Evolutionary conservation across 1,284 basidiomycete species (phyloP).

Genomic region (Ustilago loliicola): DNA sequence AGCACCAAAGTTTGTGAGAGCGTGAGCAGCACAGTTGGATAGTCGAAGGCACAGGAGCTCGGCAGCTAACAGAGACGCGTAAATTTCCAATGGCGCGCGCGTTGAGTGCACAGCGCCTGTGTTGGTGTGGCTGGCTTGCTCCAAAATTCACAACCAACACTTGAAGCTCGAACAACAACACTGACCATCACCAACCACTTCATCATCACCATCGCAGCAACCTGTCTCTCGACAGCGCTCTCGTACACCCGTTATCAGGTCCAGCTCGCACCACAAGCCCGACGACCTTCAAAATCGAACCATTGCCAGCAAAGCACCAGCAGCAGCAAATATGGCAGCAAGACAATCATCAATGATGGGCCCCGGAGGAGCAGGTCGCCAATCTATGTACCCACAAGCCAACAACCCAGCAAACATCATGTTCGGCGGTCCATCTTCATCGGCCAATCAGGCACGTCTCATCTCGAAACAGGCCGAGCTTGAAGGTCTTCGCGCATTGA

Average conservation of each 20-base stretch:
- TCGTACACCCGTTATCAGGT: too few relatives aligned
- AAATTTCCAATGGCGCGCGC: slow-evolving; percentile 25
- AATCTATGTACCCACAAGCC: slow-evolving; percentile 48
- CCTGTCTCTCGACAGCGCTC: too few relatives aligned
- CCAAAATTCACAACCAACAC: slow-evolving; percentile 15
- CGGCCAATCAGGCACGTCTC: slow-evolving; percentile 51
- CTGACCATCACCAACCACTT: not conserved
- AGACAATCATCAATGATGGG: slow-evolving; percentile 37
- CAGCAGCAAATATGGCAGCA: slow-evolving; percentile 30
- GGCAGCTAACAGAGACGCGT: slow-evolving; percentile 24
- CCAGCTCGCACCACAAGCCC: too few relatives aligned
- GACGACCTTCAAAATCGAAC: too few relatives aligned
- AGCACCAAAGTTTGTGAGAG: not conserved
- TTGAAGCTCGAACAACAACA: slow-evolving; percentile 18
- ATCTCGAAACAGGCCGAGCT: slow-evolving; percentile 65
- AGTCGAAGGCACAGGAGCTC: too few relatives aligned
- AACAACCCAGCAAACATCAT: slow-evolving; percentile 33
- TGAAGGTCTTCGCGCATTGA: slow-evolving; percentile 61
- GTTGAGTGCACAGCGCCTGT: slow-evolving; percentile 11
- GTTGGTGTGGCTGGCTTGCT: slow-evolving; percentile 6
- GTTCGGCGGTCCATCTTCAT: slow-evolving; percentile 48
- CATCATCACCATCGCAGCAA: not conserved
- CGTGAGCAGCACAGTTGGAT: too few relatives aligned
- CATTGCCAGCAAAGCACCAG: too few relatives aligned
- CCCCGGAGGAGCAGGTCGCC: slow-evolving; percentile 27